These are phyloP conservation scores for Glebionis coronaria DNA, from an alignment of 129 eudicot genomes.

Conservation along the genomic window DNA sequence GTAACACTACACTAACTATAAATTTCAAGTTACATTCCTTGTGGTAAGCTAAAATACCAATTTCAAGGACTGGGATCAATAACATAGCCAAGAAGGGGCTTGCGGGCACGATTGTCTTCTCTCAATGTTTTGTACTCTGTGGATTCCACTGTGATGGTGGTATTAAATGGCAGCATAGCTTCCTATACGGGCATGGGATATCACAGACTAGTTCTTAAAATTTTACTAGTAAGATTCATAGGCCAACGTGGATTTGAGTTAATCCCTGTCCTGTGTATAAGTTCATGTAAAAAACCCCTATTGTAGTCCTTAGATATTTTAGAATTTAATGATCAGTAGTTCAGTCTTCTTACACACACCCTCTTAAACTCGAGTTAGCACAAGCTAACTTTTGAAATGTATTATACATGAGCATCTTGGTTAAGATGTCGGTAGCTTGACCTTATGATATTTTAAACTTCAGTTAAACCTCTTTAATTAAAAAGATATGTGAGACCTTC, in stretches of 20 bases:
- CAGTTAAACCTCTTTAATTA: neutral
- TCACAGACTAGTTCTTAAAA: neutral
- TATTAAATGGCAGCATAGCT: neutral
- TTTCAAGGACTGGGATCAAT: neutral
- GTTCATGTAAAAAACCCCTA: neutral
- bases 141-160: neutral
- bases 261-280: neutral
- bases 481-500: neutral
- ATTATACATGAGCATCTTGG: neutral
- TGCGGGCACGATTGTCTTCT: too few species aligned
- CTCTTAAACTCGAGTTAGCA: neutral
- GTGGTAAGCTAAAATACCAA: neutral
- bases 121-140: too few species aligned
- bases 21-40: too few species aligned
- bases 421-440: neutral
- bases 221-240: neutral
- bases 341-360: neutral
- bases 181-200: neutral
- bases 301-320: neutral
- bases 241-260: neutral
- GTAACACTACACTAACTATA: neutral
- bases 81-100: too few species aligned
- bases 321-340: neutral
- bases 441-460: neutral
- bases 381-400: neutral